Conservation (phyloP, 805 yeast genomes). For the Metschnikowia koreensis region DNA sequence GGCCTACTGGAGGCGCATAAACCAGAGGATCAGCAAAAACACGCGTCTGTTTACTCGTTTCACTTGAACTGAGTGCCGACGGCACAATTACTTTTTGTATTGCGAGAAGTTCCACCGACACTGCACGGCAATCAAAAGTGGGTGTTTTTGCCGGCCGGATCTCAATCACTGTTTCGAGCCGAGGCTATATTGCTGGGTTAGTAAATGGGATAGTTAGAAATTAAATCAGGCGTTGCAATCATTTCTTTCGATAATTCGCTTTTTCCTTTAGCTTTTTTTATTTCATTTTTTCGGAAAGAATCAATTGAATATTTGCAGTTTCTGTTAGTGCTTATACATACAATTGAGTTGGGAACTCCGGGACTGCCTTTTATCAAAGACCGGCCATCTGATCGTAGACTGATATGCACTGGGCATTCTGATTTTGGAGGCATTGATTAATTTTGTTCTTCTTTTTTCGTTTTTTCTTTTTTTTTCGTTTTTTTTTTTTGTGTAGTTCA, state of each 20-base stretch:
- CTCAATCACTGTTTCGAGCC: constrained; percentile 56
- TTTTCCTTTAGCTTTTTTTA: no score
- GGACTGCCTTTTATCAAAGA: constrained; percentile 66
- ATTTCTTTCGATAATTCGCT: no score
- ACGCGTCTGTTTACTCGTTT: constrained; percentile 32
- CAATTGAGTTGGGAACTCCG: constrained; percentile 57
- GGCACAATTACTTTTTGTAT: constrained; percentile 47
- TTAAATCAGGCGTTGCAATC: no score
- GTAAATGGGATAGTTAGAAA: constrained; percentile 4
- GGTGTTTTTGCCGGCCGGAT: constrained; percentile 50
- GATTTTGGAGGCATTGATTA: constrained; percentile 18
- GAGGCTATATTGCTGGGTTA: constrained; percentile 39
- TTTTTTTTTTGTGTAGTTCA: no score
- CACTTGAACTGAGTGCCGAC: constrained; percentile 36
- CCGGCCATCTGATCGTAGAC: constrained; percentile 50
- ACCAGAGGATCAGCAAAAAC: constrained; percentile 35
- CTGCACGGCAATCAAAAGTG: constrained; percentile 47
- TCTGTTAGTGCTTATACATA: constrained; percentile 15
- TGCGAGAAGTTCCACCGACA: constrained; percentile 49
- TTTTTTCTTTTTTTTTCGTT: no score
- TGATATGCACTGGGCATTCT: constrained; percentile 29
- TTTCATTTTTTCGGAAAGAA: no score
- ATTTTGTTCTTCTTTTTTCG: not conserved
- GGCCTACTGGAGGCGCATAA: constrained; percentile 40
- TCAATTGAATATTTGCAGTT: not conserved